Evolutionary conservation across 176 grass and related monocot genomes (phyloP).

Genomic region (Oryza punctata): DNA sequence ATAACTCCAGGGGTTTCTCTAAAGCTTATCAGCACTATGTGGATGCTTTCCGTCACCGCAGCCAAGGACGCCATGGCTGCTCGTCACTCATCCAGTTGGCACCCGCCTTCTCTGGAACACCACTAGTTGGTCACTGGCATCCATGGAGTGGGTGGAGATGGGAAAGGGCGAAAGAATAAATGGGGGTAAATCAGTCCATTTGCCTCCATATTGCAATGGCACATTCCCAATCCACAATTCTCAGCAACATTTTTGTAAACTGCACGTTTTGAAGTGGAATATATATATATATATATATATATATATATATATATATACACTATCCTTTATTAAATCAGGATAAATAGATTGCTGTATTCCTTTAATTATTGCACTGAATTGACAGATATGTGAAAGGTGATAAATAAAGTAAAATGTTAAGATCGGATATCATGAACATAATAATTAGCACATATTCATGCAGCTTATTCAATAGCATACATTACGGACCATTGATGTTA

Average conservation of each 20-base stretch:
- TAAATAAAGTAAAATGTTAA: constrained; percentile 9
- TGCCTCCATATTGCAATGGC: too few relatives aligned
- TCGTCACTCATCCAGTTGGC: not conserved
- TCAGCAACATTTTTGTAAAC: not conserved
- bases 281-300: too few relatives aligned
- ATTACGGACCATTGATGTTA: not conserved
- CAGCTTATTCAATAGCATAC: constrained; percentile 1
- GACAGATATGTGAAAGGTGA: not conserved
- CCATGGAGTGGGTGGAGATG: too few relatives aligned
- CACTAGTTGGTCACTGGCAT: too few relatives aligned
- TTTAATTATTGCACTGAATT: not conserved
- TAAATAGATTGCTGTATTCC: not conserved
- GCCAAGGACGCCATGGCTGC: not conserved
- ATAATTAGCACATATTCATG: not conserved
- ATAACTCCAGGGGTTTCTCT: not conserved
- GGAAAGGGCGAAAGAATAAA: too few relatives aligned
- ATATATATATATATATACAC: too few relatives aligned
- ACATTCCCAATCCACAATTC: not conserved
- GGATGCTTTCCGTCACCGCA: not conserved
- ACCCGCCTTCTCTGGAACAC: too few relatives aligned
- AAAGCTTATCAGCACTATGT: not conserved
- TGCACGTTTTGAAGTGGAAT: not conserved
- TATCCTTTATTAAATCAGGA: not conserved
- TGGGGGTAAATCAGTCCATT: too few relatives aligned
- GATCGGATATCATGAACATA: constrained; percentile 4